Evolutionary conservation across 257 asterid species (phyloP).

Genomic region (Knoxia roxburghii): DNA sequence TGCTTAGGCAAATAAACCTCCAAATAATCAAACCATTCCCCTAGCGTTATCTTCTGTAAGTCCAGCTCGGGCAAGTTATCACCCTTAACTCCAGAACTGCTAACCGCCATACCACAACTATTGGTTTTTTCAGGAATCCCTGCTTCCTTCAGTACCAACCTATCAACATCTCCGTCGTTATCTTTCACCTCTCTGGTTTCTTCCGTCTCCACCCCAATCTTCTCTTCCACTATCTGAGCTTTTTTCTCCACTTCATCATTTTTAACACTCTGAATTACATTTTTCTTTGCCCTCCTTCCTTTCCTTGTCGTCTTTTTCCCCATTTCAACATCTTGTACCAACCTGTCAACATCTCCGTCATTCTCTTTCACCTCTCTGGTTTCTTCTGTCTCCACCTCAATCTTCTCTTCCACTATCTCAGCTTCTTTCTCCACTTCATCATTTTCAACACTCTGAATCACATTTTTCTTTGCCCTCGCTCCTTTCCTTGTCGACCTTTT

Average conservation of each 20-base stretch:
- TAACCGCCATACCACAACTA: slow-evolving; percentile 20
- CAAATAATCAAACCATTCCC: slow-evolving; percentile 63
- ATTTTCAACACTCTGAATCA: slow-evolving; percentile 3
- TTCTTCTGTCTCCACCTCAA: slow-evolving; percentile 5
- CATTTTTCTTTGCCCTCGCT: slow-evolving; percentile 8
- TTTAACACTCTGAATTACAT: slow-evolving; percentile 7
- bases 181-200: slow-evolving; percentile 15
- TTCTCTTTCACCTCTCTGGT: slow-evolving; percentile 12
- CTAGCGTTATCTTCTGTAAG: slow-evolving; percentile 58
- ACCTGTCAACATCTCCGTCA: not conserved
- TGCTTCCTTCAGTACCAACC: slow-evolving; percentile 11
- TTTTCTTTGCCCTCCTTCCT: slow-evolving; percentile 1
- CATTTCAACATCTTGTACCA: not conserved
- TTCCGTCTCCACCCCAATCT: slow-evolving; percentile 6
- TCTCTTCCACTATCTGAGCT: slow-evolving; percentile 2
- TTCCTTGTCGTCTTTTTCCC: not conserved
- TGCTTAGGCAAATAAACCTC: slow-evolving; percentile 53
- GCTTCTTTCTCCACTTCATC: not conserved
- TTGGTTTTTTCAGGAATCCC: slow-evolving; percentile 12
- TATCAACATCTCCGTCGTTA: slow-evolving; percentile 9
- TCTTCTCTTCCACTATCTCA: slow-evolving; percentile 1
- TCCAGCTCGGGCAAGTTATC: slow-evolving; percentile 20
- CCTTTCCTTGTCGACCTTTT: not conserved
- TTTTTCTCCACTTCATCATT: not conserved
- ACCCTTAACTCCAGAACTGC: slow-evolving; percentile 30